Conservation (phyloP, 106 monocot species). For the Allium fistulosum region DNA sequence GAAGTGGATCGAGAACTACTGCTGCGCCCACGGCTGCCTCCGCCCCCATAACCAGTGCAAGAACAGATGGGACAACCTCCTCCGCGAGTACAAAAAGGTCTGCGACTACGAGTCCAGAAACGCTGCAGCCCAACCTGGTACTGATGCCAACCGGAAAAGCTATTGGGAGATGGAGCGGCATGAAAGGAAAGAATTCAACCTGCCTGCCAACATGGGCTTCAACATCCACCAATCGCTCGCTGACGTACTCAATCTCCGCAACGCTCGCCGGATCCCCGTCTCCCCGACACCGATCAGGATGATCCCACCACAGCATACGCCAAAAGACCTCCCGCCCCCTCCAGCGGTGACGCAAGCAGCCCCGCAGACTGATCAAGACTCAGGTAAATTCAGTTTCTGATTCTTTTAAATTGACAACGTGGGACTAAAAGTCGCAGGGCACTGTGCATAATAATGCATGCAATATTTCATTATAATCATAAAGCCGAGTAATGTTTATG, state of each 20-base stretch:
- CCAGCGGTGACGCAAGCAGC: background rate
- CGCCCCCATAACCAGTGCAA: slow-evolving; percentile 77
- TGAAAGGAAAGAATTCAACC: slow-evolving; percentile 18
- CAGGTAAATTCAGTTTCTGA: background rate
- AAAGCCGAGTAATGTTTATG: background rate
- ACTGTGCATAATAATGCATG: background rate
- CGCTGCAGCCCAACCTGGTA: background rate
- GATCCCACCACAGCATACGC: background rate
- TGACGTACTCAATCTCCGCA: slow-evolving; percentile 53
- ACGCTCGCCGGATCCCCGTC: slow-evolving; percentile 18
- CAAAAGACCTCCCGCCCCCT: background rate
- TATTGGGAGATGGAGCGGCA: slow-evolving; percentile 57
- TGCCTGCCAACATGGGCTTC: slow-evolving; percentile 65
- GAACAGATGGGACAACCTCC: slow-evolving; percentile 69
- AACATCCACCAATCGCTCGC: slow-evolving; percentile 72
- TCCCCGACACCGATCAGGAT: slow-evolving; percentile 6
- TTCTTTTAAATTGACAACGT: background rate
- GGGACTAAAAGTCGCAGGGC: background rate
- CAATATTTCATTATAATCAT: background rate
- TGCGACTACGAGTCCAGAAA: slow-evolving; percentile 31
- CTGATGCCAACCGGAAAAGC: background rate
- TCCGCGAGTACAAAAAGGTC: slow-evolving; percentile 65
- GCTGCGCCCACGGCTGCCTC: slow-evolving; percentile 47
- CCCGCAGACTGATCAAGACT: background rate
- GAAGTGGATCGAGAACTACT: slow-evolving; percentile 81